Evolutionary conservation across 768 basidiomycete species (phyloP).

Genomic region (Naematelia encephala): DNA sequence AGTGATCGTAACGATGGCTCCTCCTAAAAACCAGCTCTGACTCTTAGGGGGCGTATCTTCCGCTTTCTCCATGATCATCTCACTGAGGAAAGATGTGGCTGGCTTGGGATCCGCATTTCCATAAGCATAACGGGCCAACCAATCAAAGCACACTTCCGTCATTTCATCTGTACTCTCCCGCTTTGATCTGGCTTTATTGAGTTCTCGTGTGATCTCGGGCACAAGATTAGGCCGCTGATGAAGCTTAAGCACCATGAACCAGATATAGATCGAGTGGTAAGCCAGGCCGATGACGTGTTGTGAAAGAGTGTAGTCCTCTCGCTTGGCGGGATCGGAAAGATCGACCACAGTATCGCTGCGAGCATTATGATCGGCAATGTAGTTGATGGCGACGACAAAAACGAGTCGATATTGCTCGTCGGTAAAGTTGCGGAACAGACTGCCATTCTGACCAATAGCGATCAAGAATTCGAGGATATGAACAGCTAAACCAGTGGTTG

Average conservation of each 20-base stretch:
- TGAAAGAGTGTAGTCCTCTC: slow-evolving; percentile 63
- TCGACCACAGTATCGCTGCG: slow-evolving; percentile 35
- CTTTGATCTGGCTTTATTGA: slow-evolving; percentile 79
- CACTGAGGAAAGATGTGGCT: slow-evolving; percentile 69
- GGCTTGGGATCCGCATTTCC: slow-evolving; percentile 90
- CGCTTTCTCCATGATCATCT: slow-evolving; percentile 63
- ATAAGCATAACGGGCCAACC: slow-evolving; percentile 91
- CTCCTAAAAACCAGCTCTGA: slow-evolving; percentile 83
- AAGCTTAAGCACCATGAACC: slow-evolving; percentile 86
- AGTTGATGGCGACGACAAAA: slow-evolving; percentile 88
- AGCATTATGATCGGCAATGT: slow-evolving; percentile 75
- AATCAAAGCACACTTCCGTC: slow-evolving; percentile 96
- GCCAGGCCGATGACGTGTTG: slow-evolving; percentile 88
- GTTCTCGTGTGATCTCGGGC: slow-evolving; percentile 77
- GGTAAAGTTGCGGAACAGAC: slow-evolving; percentile 83
- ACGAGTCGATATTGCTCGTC: slow-evolving; percentile 88
- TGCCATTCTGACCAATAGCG: slow-evolving; percentile 74
- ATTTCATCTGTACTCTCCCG: slow-evolving; percentile 73
- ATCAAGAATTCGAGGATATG: slow-evolving; percentile 90
- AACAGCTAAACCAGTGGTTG: slow-evolving; percentile 86
- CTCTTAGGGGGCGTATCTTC: slow-evolving; percentile 35
- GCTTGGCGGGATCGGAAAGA: slow-evolving; percentile 18
- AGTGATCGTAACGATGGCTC: slow-evolving; percentile 78
- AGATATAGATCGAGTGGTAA: slow-evolving; percentile 85
- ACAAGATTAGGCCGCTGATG: slow-evolving; percentile 76